A percentile compares a stretch with the other conserved stretches of the same genome.
Evolutionary conservation across 108 stramenopile species (phyloP).

Genomic region (Parmales sp.): DNA sequence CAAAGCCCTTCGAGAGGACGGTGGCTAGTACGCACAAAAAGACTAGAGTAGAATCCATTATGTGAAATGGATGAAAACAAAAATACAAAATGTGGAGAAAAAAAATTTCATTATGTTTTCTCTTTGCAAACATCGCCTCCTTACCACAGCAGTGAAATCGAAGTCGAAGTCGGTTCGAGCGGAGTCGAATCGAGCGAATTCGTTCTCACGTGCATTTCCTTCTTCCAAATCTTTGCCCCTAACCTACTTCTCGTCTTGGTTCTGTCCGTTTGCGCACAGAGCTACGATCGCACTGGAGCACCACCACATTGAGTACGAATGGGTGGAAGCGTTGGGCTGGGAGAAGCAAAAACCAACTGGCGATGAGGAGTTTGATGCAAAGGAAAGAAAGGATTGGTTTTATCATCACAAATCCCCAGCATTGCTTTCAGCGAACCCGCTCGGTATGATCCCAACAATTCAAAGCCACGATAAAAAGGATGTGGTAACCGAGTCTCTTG

Average conservation of each 20-base stretch:
- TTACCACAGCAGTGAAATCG: too few relatives aligned
- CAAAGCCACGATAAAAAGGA: slow-evolving; percentile 10
- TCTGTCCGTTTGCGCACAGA: slow-evolving; percentile 75
- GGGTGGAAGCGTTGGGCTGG: slow-evolving; percentile 74
- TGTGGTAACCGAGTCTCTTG: slow-evolving; percentile 48
- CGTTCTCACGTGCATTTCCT: too few relatives aligned
- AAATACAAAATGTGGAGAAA: too few relatives aligned
- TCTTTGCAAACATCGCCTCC: too few relatives aligned
- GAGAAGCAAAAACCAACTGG: slow-evolving; percentile 34
- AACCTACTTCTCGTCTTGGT: slow-evolving; percentile 69
- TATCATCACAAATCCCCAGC: slow-evolving; percentile 78
- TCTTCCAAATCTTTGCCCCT: too few relatives aligned
- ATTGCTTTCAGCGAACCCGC: slow-evolving; percentile 49
- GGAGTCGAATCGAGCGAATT: too few relatives aligned
- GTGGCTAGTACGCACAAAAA: too few relatives aligned
- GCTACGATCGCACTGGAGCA: slow-evolving; percentile 71
- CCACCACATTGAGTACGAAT: slow-evolving; percentile 64
- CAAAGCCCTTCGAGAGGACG: too few relatives aligned
- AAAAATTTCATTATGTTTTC: too few relatives aligned
- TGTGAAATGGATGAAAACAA: too few relatives aligned
- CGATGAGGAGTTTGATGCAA: slow-evolving; percentile 56
- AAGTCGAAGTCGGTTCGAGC: too few relatives aligned
- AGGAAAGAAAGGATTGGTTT: slow-evolving; percentile 70
- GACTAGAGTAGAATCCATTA: too few relatives aligned
- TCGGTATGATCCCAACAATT: slow-evolving; percentile 64